phyloP scores from a whole-genome alignment of 2,329 filamentous ascomycete genomes.

The Gnomoniopsis sp. region DNA sequence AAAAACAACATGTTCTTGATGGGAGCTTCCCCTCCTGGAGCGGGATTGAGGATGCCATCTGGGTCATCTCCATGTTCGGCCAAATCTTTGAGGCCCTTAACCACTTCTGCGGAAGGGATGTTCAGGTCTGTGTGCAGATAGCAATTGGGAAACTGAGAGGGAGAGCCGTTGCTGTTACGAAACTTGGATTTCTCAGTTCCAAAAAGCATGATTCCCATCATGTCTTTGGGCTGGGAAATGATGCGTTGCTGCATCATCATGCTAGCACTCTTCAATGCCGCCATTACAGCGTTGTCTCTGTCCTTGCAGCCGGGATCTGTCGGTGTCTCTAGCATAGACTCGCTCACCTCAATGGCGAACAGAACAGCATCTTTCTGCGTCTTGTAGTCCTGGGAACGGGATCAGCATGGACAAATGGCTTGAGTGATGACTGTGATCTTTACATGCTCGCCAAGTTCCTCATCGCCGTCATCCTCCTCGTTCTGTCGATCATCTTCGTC shows the following conservation, averaged over 20 bases:
- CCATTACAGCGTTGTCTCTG: conserved; percentile 72
- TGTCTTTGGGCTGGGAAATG: conserved; percentile 92
- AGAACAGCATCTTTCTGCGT: conserved; percentile 96
- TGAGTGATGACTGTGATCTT: neutral
- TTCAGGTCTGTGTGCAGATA: conserved; percentile 88
- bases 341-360: conserved; percentile 88
- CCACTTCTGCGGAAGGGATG: conserved; percentile 80
- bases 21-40: conserved; percentile 64
- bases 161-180: conserved; percentile 60
- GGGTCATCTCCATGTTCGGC: conserved; percentile 75
- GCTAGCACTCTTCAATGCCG: conserved; percentile 90
- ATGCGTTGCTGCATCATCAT: conserved; percentile 97
- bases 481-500: conserved; percentile 47
- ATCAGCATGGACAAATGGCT: neutral
- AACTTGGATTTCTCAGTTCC: conserved; percentile 84
- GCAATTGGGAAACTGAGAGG: conserved; percentile 78
- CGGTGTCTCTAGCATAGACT: conserved; percentile 76
- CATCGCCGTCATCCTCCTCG: conserved; percentile 66
- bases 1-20: conserved; percentile 93
- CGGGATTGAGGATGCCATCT: conserved; percentile 65
- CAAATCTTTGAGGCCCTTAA: conserved; percentile 72
- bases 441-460: conserved; percentile 42
- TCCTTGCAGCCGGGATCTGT: conserved; percentile 65
- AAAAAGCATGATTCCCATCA: conserved; percentile 94
- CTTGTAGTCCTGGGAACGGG: conserved; percentile 68